Evolutionary conservation across 345 rosid species (phyloP), one percentile per base, ranked within the genome.

Genomic region (Lumnitzera racemosa): DNA sequence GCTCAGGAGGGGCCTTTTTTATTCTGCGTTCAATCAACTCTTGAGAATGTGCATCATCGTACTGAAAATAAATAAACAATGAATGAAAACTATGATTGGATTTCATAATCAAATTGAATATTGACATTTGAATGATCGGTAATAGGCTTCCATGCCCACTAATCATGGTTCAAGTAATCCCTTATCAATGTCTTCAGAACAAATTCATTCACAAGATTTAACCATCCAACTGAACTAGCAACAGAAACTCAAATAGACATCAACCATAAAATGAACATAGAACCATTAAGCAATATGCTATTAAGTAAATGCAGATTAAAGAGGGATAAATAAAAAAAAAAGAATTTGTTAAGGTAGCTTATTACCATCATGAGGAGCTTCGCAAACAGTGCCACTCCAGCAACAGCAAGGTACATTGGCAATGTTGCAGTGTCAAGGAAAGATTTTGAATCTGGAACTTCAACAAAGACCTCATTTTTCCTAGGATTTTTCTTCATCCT

Each of bases 301-400:
- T 24, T 20, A 57, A 13, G 24, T 41, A 17, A 36, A 57, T 57
- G n/a, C 16, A 52, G 13, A 16, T 13, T 4, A 16, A 25, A 12
- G 25, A 10, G 13, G 25, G 56, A 61, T 14, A 51, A n/a, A 15
- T 17, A 24, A 36, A 57, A 15, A 23, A 16, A n/a, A 46, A 7
- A 14, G 24, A n/a, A 49, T 31, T 3, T 14, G 4, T 15, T n/a
- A 2, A 0, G 13, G 4, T 27, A 13, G 25, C 47, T 55, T 52
- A 11, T 31, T 73, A 87, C 97, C 97, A 85, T 86, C 96, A 88
- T 91, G 52, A 91, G 83, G 49, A 87, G 76, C 81, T 89, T 89
- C 0, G 83, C 90, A 54, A 89, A 72, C 58, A 83, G 82, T 15
- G 87, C 95, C 43, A 81, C 72, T 57, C 86, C 95, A 31, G 80